Base-by-base conservation (phyloP, 345 rosid genomes). In the Mangifera indica region DNA sequence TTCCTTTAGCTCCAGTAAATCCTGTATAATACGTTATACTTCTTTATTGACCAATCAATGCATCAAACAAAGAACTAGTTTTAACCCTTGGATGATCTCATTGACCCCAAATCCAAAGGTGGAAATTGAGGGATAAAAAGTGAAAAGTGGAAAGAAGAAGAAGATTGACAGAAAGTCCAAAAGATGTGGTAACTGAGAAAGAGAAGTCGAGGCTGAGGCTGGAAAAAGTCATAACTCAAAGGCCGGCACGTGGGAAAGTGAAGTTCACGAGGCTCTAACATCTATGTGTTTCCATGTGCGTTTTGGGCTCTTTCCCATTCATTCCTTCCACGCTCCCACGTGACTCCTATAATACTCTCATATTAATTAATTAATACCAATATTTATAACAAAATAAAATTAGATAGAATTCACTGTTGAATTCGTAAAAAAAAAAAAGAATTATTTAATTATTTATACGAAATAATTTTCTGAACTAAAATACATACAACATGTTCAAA, bases 261-360 rank as follows among this genome's bases (percentile, higher is more conserved):
- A 24, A 29, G 32, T 29, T 29, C 32, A 69, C 64, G 70, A 34
- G 63, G 77, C 75, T 70, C 84, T 56, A 73, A 69, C 53, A 49
- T 66, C 82, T 63, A 75, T 22, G 80, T 22, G 10, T 26, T 56
- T 56, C 73, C 80, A 81, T 78, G 84, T 78, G 84, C 80, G 18
- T 69, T 78, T 57, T 49, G 54, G 76, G 78, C 56, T 69, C 66
- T 67, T 42, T 21, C 37, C 37, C 57, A 45, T 32, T 76, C 78
- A 40, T 18, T 22, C 51, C 63, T 58, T 52, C 37, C 74, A 66
- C 71, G 60, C 72, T 72, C 74, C 78, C 84, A 78, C 71, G 75
- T 78, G 76, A 75, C 60, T 20, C 20, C 20, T 54, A n/a, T 20
- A 54, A 54, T 1, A 20, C 8, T 54, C 20, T 52, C 5, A 5